Percentiles rank a stretch among this genome's conserved stretches.
These are phyloP conservation scores for Cutaneotrichosporon cutaneum DNA, from an alignment of 1,284 basidiomycete genomes.

Conservation along the genomic window DNA sequence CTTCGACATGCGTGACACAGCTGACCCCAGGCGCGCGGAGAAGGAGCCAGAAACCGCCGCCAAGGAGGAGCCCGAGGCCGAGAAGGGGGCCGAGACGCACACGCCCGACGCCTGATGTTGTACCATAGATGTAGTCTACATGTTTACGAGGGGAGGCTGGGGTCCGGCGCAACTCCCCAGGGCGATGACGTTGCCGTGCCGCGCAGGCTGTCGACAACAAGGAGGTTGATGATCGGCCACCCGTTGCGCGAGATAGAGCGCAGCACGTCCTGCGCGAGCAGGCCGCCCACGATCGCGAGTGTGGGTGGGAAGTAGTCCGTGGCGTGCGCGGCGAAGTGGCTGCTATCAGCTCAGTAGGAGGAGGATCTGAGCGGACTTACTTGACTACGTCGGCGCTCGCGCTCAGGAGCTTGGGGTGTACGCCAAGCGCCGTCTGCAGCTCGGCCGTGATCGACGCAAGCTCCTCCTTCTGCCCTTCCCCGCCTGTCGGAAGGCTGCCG, in stretches of 20 bases:
- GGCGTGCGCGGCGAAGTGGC: slow-evolving; percentile 66
- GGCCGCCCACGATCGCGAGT: slow-evolving; percentile 88
- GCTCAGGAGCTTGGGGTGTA: slow-evolving; percentile 65
- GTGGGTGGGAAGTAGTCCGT: slow-evolving; percentile 83
- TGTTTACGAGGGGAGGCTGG: not conserved
- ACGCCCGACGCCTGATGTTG: slow-evolving; percentile 21
- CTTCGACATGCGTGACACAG: not conserved
- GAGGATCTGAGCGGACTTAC: slow-evolving; percentile 30
- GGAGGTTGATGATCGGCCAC: slow-evolving; percentile 86
- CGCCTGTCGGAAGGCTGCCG: slow-evolving; percentile 60
- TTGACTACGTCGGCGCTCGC: slow-evolving; percentile 57
- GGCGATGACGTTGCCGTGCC: slow-evolving; percentile 47
- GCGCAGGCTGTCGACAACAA: slow-evolving; percentile 78
- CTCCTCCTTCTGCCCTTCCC: slow-evolving; percentile 57
- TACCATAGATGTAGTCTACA: slow-evolving; percentile 23
- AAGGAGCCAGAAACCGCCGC: slow-evolving; percentile 9
- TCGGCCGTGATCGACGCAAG: slow-evolving; percentile 62
- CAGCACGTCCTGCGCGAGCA: slow-evolving; percentile 91
- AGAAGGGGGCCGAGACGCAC: not conserved
- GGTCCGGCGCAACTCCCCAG: slow-evolving; percentile 37
- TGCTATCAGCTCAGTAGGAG: slow-evolving; percentile 43
- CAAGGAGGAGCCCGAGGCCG: slow-evolving; percentile 7
- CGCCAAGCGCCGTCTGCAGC: slow-evolving; percentile 63
- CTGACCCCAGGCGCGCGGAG: slow-evolving; percentile 20
- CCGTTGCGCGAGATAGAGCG: slow-evolving; percentile 87